Conservation (phyloP, 257 asterid genomes). For the Euphrasia confusa region DNA sequence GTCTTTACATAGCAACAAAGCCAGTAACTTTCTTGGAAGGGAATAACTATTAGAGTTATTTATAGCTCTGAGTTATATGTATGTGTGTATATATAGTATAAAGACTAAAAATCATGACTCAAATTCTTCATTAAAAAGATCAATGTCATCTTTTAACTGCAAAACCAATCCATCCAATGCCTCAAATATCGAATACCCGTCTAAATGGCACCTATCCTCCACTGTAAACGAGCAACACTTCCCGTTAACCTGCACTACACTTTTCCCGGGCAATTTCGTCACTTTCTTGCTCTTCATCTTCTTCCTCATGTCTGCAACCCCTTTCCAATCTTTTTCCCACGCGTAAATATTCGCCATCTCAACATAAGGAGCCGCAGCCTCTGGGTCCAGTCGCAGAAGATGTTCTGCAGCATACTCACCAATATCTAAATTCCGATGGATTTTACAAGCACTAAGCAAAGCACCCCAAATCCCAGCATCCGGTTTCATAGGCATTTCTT, state of each 20-base stretch:
- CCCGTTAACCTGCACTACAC: slow-evolving; percentile 49
- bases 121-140: slow-evolving; percentile 17
- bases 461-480: slow-evolving; percentile 71
- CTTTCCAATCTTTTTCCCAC: slow-evolving; percentile 45
- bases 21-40: slow-evolving; percentile 16
- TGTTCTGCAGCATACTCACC: slow-evolving; percentile 43
- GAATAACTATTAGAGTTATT: no score
- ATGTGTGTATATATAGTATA: no score
- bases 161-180: slow-evolving; percentile 35
- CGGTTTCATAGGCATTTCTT: slow-evolving; percentile 47
- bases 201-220: slow-evolving; percentile 51
- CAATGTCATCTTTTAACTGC: slow-evolving; percentile 43
- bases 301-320: slow-evolving; percentile 39
- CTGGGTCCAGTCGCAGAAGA: slow-evolving; percentile 49
- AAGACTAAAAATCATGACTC: slow-evolving; percentile 8
- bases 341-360: slow-evolving; percentile 74
- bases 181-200: slow-evolving; percentile 34
- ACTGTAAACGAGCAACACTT: slow-evolving; percentile 42
- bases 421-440: slow-evolving; percentile 43
- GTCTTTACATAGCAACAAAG: slow-evolving; percentile 34
- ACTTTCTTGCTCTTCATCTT: slow-evolving; percentile 52
- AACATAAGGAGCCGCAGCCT: slow-evolving; percentile 62
- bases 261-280: slow-evolving; percentile 54
- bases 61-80: no score
- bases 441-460: slow-evolving; percentile 62